Percentiles rank a stretch among this genome's conserved stretches.
Conservation (phyloP, 2,329 filamentous ascomycete genomes). For the Ophiostoma populinum region DNA sequence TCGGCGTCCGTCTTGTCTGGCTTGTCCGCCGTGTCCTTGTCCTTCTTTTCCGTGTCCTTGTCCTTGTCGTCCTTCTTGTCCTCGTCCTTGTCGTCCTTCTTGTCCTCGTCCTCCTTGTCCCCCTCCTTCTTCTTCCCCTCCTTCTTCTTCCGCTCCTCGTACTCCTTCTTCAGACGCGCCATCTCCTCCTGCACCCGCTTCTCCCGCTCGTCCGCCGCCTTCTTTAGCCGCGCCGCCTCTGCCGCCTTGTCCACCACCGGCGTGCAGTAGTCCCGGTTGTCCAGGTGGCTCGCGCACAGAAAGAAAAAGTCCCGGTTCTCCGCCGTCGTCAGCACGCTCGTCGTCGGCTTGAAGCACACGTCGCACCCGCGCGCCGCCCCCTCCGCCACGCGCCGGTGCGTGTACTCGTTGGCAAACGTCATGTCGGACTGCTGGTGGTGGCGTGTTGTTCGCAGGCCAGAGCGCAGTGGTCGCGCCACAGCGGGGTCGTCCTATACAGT, state of each 20-base stretch:
- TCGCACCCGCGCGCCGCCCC: constrained; percentile 70
- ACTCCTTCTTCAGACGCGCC: constrained; percentile 54
- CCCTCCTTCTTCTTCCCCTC: constrained; percentile 52
- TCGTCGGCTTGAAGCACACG: constrained; percentile 78
- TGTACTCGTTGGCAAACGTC: constrained; percentile 62
- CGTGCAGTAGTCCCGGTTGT: constrained; percentile 64
- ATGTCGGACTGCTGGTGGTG: constrained; percentile 17
- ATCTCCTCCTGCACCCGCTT: constrained; percentile 47
- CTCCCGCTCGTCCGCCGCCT: constrained; percentile 46
- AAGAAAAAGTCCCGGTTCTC: constrained; percentile 95
- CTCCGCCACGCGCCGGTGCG: constrained; percentile 74
- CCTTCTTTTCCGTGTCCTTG: constrained; percentile 16
- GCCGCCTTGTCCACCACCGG: constrained; percentile 55
- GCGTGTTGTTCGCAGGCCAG: background rate
- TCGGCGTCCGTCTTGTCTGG: constrained; percentile 43
- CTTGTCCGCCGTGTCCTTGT: background rate
- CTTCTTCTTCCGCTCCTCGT: constrained; percentile 53
- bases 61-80: constrained; percentile 22
- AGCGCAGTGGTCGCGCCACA: no score
- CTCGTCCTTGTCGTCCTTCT: constrained; percentile 26
- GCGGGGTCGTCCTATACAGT: no score
- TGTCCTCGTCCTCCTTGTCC: constrained; percentile 32
- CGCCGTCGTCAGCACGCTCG: constrained; percentile 73
- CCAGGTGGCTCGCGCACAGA: constrained; percentile 66
- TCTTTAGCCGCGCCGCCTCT: constrained; percentile 45